A percentile compares a stretch with the other conserved stretches of the same genome.
Evolutionary conservation across 2,329 filamentous ascomycete species (phyloP).

Genomic region (Aspergillus felis): DNA sequence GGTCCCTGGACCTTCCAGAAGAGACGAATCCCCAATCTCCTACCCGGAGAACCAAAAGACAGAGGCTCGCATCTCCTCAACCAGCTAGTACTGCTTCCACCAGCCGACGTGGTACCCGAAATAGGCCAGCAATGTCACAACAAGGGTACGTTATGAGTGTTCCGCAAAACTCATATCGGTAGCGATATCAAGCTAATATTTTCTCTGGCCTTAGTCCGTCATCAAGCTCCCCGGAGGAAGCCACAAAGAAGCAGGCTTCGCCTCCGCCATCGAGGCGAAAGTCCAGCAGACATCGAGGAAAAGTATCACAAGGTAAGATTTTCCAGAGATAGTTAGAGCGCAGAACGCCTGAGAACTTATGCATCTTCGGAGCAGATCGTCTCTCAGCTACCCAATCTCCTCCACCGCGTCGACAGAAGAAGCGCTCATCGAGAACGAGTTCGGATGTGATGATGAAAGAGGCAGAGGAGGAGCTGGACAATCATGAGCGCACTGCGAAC

Average conservation of each 20-base stretch:
- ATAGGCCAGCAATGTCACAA: conserved; percentile 39
- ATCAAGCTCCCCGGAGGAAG: conserved; percentile 61
- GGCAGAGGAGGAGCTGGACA: conserved; percentile 53
- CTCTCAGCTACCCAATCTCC: conserved; percentile 32
- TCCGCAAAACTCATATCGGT: conserved; percentile 10
- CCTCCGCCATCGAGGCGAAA: conserved; percentile 68
- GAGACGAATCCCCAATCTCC: conserved; percentile 27
- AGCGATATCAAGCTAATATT: conserved; percentile 16
- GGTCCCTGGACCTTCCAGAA: conserved; percentile 35
- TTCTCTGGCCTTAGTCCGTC: conserved; percentile 48
- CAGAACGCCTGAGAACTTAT: conserved; percentile 6
- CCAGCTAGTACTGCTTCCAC: conserved; percentile 36
- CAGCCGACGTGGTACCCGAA: conserved; percentile 40
- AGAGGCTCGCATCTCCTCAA: conserved; percentile 57
- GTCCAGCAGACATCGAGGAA: conserved; percentile 64
- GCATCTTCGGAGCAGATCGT: conserved; percentile 25
- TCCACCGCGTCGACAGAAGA: conserved; percentile 50
- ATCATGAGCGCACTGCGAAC: conserved; percentile 41
- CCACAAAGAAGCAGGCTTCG: conserved; percentile 51
- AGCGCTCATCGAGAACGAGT: conserved; percentile 50
- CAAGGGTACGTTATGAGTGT: conserved; percentile 31
- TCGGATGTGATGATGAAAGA: conserved; percentile 70
- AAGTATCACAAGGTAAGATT: conserved; percentile 51
- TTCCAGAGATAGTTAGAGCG: neutral
- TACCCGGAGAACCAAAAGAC: conserved; percentile 65